phyloP scores from a whole-genome alignment of 2,329 filamentous ascomycete genomes.

The Alternaria brassicicola region DNA sequence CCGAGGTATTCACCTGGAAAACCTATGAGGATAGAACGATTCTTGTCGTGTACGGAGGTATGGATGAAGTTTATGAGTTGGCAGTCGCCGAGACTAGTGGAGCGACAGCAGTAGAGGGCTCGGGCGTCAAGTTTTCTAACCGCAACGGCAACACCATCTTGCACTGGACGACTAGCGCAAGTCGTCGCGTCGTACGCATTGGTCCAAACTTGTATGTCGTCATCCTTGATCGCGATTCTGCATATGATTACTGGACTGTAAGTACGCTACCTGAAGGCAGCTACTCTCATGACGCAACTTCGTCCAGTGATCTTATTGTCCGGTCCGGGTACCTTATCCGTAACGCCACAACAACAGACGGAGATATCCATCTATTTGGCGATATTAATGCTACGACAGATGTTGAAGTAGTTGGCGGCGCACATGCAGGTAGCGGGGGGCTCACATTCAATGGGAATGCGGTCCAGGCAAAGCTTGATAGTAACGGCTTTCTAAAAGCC shows the following conservation, averaged over 20 bases:
- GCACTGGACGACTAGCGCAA: constrained; percentile 60
- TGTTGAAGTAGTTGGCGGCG: constrained; percentile 70
- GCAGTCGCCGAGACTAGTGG: constrained; percentile 50
- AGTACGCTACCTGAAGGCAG: constrained; percentile 21
- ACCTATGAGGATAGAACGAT: constrained; percentile 62
- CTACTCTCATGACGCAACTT: constrained; percentile 21
- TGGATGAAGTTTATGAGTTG: constrained; percentile 66
- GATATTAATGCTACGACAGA: constrained; percentile 72
- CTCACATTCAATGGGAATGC: constrained; percentile 64
- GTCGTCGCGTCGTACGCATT: constrained; percentile 57
- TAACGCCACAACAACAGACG: constrained; percentile 59
- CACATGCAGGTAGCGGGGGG: constrained; percentile 55
- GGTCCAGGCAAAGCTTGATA: constrained; percentile 46
- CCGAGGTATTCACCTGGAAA: constrained; percentile 71
- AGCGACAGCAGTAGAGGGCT: constrained; percentile 47
- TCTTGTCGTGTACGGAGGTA: constrained; percentile 66
- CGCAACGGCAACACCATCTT: constrained; percentile 54
- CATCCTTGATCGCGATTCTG: constrained; percentile 66
- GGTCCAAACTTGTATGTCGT: constrained; percentile 57
- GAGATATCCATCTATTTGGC: constrained; percentile 66
- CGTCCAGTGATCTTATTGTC: constrained; percentile 55
- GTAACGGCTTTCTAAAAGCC: constrained; percentile 57
- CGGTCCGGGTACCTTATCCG: constrained; percentile 68
- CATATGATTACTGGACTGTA: constrained; percentile 71
- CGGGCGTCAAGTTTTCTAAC: constrained; percentile 40